Conservation (phyloP, 2,329 filamentous ascomycete genomes). For the Cryphonectria radicalis region DNA sequence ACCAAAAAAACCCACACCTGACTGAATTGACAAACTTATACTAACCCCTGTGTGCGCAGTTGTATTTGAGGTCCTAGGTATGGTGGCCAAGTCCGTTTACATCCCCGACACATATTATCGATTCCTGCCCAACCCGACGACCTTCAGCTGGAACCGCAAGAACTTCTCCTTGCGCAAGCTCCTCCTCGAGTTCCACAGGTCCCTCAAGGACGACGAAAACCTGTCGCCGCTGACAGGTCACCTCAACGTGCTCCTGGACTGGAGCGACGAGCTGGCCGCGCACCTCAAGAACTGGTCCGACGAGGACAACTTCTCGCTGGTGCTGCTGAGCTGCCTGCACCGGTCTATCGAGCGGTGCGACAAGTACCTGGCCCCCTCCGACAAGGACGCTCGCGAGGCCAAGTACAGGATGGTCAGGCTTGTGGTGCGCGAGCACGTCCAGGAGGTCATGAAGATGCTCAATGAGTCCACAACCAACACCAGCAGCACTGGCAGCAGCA, state of each 20-base stretch:
- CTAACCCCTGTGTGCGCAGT: conserved; percentile 43
- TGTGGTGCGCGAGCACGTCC: conserved; percentile 54
- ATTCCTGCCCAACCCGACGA: conserved; percentile 61
- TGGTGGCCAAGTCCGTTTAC: conserved; percentile 57
- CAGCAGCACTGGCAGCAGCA: conserved; percentile 26
- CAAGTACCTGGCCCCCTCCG: conserved; percentile 41
- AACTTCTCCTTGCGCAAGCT: conserved; percentile 50
- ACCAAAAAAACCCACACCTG: too few relatives aligned
- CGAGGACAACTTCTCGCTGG: conserved; percentile 38
- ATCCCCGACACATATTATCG: conserved; percentile 55
- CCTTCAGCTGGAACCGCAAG: conserved; percentile 57
- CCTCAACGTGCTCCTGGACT: conserved; percentile 23
- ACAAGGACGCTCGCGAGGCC: conserved; percentile 6
- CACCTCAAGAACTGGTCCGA: conserved; percentile 25
- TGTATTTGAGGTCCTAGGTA: conserved; percentile 62
- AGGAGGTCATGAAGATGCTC: conserved; percentile 52
- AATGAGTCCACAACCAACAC: conserved; percentile 40
- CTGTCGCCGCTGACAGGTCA: conserved; percentile 22
- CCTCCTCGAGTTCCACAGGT: conserved; percentile 43
- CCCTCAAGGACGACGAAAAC: conserved; percentile 35
- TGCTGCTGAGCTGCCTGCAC: conserved; percentile 46
- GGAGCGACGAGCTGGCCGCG: conserved; percentile 21
- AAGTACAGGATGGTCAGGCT: conserved; percentile 47
- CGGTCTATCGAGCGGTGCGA: conserved; percentile 48
- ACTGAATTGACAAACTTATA: too few relatives aligned